phyloP scores from a whole-genome alignment of 805 yeast genomes.

The Kluyveromyces dobzhanskii region DNA sequence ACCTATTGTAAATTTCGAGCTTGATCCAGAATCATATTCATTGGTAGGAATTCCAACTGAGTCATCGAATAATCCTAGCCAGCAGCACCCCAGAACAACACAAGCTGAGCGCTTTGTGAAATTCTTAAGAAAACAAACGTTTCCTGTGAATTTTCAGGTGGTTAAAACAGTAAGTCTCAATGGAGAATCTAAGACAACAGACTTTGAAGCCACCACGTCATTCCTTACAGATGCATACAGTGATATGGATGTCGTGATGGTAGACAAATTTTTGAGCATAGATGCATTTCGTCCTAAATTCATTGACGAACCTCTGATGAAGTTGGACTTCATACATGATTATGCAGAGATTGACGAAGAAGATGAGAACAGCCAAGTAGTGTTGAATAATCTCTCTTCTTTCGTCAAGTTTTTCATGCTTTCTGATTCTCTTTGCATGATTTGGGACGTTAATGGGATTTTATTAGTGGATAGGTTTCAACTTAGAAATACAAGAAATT shows the following conservation, averaged over 20 bases:
- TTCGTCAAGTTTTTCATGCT: conserved; percentile 21
- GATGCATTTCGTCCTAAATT: conserved; percentile 19
- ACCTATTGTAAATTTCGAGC: not conserved
- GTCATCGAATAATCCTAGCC: not conserved
- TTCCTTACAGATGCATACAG: conserved; percentile 21
- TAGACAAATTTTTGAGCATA: conserved; percentile 15
- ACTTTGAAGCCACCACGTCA: conserved; percentile 11
- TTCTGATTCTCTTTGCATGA: conserved; percentile 15
- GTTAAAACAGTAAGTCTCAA: conserved; percentile 8
- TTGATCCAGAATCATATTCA: not conserved
- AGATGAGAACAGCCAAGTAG: conserved; percentile 2
- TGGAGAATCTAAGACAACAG: not conserved
- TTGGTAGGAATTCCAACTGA: not conserved
- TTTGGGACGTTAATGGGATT: conserved; percentile 19
- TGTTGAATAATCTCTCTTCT: conserved; percentile 10
- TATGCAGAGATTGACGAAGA: not conserved
- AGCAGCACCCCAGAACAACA: not conserved
- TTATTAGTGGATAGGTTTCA: conserved; percentile 15
- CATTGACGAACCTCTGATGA: conserved; percentile 14
- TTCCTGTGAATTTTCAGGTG: conserved; percentile 16
- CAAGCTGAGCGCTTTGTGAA: conserved; percentile 13
- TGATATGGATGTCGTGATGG: conserved; percentile 17
- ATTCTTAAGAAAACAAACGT: conserved; percentile 14
- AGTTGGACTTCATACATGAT: conserved; percentile 13
- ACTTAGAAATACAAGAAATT: conserved; percentile 8